phyloP scores from a whole-genome alignment of 352 stramenopile species.

The Globisporangium uncinulatum region DNA sequence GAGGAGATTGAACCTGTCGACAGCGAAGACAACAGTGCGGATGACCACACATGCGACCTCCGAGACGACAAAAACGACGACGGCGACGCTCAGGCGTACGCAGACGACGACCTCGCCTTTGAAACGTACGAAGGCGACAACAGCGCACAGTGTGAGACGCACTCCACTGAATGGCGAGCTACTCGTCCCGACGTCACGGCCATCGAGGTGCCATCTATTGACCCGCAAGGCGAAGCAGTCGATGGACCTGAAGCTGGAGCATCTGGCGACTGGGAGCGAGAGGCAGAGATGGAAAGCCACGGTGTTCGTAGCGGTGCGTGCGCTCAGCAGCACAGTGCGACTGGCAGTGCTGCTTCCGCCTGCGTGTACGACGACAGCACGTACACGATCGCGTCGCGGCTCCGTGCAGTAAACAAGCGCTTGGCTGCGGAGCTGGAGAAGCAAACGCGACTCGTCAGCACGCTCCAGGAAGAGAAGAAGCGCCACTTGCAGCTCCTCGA shows the following conservation, averaged over 20 bases:
- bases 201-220: too few relatives aligned
- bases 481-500: conserved; percentile 32
- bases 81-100: conserved; percentile 21
- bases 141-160: background rate
- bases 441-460: conserved; percentile 38
- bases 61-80: conserved; percentile 6
- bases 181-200: too few relatives aligned
- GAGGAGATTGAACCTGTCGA: background rate
- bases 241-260: too few relatives aligned
- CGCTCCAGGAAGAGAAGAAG: conserved; percentile 48
- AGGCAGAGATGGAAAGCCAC: too few relatives aligned
- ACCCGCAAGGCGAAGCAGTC: too few relatives aligned
- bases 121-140: conserved; percentile 27
- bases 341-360: background rate
- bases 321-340: background rate
- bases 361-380: conserved; percentile 47
- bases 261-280: too few relatives aligned
- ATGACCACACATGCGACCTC: conserved; percentile 3
- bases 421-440: conserved; percentile 39
- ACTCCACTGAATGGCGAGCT: too few relatives aligned
- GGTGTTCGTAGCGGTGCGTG: too few relatives aligned
- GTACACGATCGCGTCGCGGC: conserved; percentile 40
- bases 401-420: conserved; percentile 44
- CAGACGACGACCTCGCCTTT: conserved; percentile 27
- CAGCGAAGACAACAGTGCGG: background rate